Percentiles rank a stretch among this genome's conserved stretches.
These are phyloP conservation scores for Candida ovalis DNA, from an alignment of 805 yeast genomes.

Conservation along the genomic window DNA sequence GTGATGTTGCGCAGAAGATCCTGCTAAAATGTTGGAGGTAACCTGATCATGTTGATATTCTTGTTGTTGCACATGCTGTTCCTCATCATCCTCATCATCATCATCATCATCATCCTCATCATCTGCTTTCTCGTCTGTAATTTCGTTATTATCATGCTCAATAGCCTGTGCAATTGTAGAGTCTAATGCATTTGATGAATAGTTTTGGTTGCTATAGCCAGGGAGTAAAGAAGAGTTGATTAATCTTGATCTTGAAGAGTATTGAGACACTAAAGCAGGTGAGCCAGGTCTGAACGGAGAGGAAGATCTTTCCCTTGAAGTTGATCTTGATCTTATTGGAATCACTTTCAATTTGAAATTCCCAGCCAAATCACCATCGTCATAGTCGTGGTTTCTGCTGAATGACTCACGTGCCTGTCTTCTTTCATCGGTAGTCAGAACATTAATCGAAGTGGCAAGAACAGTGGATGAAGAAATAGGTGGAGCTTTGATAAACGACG, in stretches of 20 bases:
- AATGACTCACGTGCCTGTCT: not conserved
- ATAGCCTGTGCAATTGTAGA: slow-evolving; percentile 21
- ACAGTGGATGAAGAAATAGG: slow-evolving; percentile 1
- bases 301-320: slow-evolving; percentile 11
- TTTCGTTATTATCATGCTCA: slow-evolving; percentile 4
- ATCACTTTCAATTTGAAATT: slow-evolving; percentile 25
- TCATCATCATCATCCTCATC: not conserved
- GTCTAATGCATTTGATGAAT: slow-evolving; percentile 22
- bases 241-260: slow-evolving; percentile 17
- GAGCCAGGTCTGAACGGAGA: slow-evolving; percentile 16
- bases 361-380: slow-evolving; percentile 25
- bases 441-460: slow-evolving; percentile 18
- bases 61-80: not conserved
- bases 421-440: not conserved
- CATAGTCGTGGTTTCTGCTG: slow-evolving; percentile 2
- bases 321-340: slow-evolving; percentile 27
- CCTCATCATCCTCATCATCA: slow-evolving; percentile 6
- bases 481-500: slow-evolving; percentile 1
- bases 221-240: slow-evolving; percentile 22
- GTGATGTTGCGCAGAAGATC: too few relatives aligned
- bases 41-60: slow-evolving; percentile 5
- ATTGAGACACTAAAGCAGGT: slow-evolving; percentile 19
- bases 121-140: not conserved
- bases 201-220: slow-evolving; percentile 12
- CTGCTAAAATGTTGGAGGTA: too few relatives aligned